Conservation (phyloP, 1,284 basidiomycete genomes). For the Xerocomus nothofagi region DNA sequence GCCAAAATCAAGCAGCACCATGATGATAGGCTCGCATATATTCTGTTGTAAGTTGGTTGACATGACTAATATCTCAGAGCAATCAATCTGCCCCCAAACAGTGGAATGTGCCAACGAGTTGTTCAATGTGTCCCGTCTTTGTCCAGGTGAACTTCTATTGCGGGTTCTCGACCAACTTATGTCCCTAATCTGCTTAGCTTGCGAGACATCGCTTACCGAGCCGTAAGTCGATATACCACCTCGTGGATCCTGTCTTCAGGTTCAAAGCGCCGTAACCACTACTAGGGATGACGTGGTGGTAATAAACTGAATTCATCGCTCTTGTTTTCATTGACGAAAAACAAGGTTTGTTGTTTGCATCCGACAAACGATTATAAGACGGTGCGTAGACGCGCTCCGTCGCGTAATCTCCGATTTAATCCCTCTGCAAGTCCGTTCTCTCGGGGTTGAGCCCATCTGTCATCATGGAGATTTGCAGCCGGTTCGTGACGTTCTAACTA, state of each 20-base stretch:
- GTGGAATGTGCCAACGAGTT: constrained; percentile 83
- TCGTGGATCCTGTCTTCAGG: constrained; percentile 5
- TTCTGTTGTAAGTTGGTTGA: constrained; percentile 62
- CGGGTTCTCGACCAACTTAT: not conserved
- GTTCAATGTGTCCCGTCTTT: constrained; percentile 72
- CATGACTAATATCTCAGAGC: not conserved
- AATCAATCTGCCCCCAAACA: constrained; percentile 30
- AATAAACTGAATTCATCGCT: constrained; percentile 22
- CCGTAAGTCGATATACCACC: constrained; percentile 48
- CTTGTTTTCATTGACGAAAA: constrained; percentile 6
- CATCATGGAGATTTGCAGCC: constrained; percentile 76
- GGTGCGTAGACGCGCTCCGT: constrained; percentile 45
- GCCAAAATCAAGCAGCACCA: constrained; percentile 20
- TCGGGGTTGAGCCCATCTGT: constrained; percentile 72
- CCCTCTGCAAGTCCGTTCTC: constrained; percentile 64
- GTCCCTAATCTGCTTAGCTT: constrained; percentile 48
- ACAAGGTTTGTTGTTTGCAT: constrained; percentile 71
- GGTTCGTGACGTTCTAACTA: constrained; percentile 42
- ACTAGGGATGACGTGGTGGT: constrained; percentile 81
- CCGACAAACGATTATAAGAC: constrained; percentile 88
- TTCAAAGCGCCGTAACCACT: constrained; percentile 1
- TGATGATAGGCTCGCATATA: constrained; percentile 66
- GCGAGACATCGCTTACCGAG: constrained; percentile 75
- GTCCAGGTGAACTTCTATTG: constrained; percentile 54
- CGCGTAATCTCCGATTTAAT: constrained; percentile 12